Evolutionary conservation across 345 rosid species (phyloP).

Genomic region (Arabis alpina): DNA sequence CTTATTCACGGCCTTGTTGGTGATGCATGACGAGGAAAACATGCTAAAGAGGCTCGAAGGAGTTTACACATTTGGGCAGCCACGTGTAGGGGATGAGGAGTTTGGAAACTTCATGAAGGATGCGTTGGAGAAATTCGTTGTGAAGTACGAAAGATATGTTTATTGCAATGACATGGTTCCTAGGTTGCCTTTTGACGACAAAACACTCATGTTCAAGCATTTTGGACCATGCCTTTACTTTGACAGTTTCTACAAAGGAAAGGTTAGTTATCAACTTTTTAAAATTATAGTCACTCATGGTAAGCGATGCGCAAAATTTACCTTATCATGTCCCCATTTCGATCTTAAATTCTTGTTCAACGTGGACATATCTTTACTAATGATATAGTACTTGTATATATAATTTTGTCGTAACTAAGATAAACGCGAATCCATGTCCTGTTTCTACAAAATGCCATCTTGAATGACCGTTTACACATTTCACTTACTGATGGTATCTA

Average conservation of each 20-base stretch:
- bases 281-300: neutral
- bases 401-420: neutral
- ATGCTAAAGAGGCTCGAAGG: conserved; percentile 56
- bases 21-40: conserved; percentile 48
- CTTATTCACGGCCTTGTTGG: conserved; percentile 44
- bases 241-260: conserved; percentile 50
- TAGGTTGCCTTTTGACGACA: conserved; percentile 60
- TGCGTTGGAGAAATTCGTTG: conserved; percentile 38
- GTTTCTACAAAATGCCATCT: neutral
- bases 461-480: neutral
- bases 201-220: conserved; percentile 50
- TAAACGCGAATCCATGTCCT: neutral
- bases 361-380: neutral
- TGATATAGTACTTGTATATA: neutral
- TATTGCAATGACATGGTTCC: conserved; percentile 61
- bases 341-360: neutral
- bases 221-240: conserved; percentile 50
- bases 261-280: conserved; percentile 43
- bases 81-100: conserved; percentile 55
- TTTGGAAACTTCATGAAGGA: conserved; percentile 52
- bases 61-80: conserved; percentile 66
- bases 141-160: conserved; percentile 52
- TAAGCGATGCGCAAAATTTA: neutral
- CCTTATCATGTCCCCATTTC: neutral
- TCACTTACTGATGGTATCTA: neutral